Evolutionary conservation across 257 asterid genomes (phyloP).

Genomic region (Galeopsis tetrahit): DNA sequence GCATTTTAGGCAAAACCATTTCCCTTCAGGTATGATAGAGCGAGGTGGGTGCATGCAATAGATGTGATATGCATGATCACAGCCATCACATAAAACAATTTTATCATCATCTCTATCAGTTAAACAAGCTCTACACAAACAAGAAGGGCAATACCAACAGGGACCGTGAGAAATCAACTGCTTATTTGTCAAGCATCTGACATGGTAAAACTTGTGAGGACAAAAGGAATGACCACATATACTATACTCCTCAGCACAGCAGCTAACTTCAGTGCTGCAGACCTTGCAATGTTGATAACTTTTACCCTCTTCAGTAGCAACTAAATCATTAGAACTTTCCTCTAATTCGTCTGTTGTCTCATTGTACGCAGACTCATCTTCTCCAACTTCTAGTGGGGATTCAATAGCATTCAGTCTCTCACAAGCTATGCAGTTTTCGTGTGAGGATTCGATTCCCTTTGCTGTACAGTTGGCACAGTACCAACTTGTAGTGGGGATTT

Average conservation of each 20-base stretch:
- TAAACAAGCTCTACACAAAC: slow-evolving; percentile 80
- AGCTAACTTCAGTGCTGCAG: slow-evolving; percentile 55
- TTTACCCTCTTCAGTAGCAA: slow-evolving; percentile 40
- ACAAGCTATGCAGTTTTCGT: slow-evolving; percentile 77
- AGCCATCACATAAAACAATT: slow-evolving; percentile 87
- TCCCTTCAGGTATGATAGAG: slow-evolving; percentile 59
- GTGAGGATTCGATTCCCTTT: slow-evolving; percentile 68
- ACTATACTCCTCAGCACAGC: slow-evolving; percentile 45
- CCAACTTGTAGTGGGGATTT: slow-evolving; percentile 80
- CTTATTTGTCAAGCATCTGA: slow-evolving; percentile 65
- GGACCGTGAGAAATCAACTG: slow-evolving; percentile 63
- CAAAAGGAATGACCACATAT: slow-evolving; percentile 78
- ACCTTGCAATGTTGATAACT: slow-evolving; percentile 54
- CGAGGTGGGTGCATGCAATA: slow-evolving; percentile 84
- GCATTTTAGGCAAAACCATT: slow-evolving; percentile 82
- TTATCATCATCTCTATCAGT: slow-evolving; percentile 75
- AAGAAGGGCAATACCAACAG: slow-evolving; percentile 92
- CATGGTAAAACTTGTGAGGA: slow-evolving; percentile 82
- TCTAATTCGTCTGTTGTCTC: slow-evolving; percentile 53
- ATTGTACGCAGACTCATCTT: slow-evolving; percentile 40
- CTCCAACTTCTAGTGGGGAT: slow-evolving; percentile 22
- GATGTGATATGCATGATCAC: slow-evolving; percentile 85
- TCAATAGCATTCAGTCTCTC: slow-evolving; percentile 53
- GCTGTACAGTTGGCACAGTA: slow-evolving; percentile 71
- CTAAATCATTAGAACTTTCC: slow-evolving; percentile 59